Evolutionary conservation across 768 basidiomycete genomes (phyloP), one percentile per base, ranked within the genome.

Genomic region (Trametes elegans): DNA sequence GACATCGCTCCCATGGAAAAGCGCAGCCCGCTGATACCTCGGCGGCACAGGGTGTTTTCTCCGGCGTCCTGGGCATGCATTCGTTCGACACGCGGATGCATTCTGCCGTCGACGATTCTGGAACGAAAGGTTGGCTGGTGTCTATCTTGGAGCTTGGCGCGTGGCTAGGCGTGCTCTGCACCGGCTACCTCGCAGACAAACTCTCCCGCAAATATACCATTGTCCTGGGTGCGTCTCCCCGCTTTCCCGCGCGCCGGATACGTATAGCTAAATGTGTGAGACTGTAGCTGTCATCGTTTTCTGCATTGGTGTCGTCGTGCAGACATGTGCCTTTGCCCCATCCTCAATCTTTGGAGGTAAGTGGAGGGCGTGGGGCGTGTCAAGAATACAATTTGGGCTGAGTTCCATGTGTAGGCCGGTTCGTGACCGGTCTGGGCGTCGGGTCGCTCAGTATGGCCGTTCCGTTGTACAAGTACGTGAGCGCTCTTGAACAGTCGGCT

Each of bases 391-490:
- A n/a, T n/a, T n/a, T n/a, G n/a, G n/a, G n/a, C n/a, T n/a, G n/a
- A n/a, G n/a, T n/a, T n/a, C n/a, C n/a, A n/a, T n/a, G n/a, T n/a
- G 16, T 55, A 70, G 76, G 88, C 48, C 83, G 89, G 24, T 90
- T 88, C 61, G 70, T 91, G 48, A 89, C 87, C 46, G 90, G 90
- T 77, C 70, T 90, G 40, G 90, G 88, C 44, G 87, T 92, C 16
- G 90, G 90, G 10, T 87, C 88, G 3, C 72, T 91, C 19, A 87
- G 85, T 62, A 90, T 90, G 87, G 79, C 80, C n/a, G 88, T 92
- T 10, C 90, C 90, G 1, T 75, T 91, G 32, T 90, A 88, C 76
- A 90, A 90, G 68, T 67, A 16, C 44, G n/a, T 16, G n/a, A 16
- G 27, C 39, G 16, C 26, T 21, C 11, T 32, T 24, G n/a, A n/a